Base-by-base conservation (phyloP, 352 stramenopile genomes). In the Albugo candida region DNA sequence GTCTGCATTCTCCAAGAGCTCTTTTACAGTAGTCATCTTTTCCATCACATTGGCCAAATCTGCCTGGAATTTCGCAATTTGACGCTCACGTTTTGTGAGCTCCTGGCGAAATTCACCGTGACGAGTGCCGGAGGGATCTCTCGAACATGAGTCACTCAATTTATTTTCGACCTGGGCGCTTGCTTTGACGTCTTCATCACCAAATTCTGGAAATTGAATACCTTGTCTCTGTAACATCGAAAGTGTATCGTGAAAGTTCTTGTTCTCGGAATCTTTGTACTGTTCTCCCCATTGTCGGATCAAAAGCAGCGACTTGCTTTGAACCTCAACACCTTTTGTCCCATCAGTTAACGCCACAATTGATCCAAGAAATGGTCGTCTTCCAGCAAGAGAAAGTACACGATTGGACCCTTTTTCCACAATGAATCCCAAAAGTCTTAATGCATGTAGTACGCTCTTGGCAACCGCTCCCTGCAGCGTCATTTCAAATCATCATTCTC, bases 201-300 rank as follows among this genome's bases (percentile, higher is more conserved):
- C 0, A 73, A 72, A 16, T 37, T 80, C 72, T 1, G 78, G 72
- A 43, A 89, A 87, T 31, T 57, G 57, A 1, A 83, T 61, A 21
- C 73, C 72, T 47, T 81, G 70, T 53, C 82, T 57, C 59, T 86
- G 81, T 10, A 91, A 64, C 57, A 84, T 73, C 17, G 62, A 57
- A 49, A 86, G 86, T 16, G 70, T 67, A 53, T 91, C 72, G 37
- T 85, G 70, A 47, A 91, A 87, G 1, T 65, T 58, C 13, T 63
- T 59, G 12, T 81, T 51, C 8, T 63, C 51, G 17, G 58, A 52
- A 18, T 58, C 57, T 3, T 64, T 44, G 49, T 84, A 91, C 11
- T 71, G 72, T 34, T 78, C 72, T 0, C 73, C 72, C 78, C 78
- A 91, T 41, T 91, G 75, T 50, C 77, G 76, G 56, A 91, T 85